Base-by-base conservation (phyloP, 257 asterid species). In the Ligustrum vulgare region DNA sequence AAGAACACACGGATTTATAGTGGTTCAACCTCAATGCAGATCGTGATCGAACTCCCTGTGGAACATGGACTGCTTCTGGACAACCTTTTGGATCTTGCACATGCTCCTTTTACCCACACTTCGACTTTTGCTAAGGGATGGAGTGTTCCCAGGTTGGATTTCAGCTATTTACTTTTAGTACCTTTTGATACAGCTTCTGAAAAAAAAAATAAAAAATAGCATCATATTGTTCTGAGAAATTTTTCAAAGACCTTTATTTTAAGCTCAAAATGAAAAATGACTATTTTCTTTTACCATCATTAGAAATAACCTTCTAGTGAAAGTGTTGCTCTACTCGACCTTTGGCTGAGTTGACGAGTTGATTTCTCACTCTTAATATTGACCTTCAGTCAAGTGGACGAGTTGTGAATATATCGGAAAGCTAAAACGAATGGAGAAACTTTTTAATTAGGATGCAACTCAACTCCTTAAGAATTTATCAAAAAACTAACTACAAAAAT, bases 61-160 rank as follows among this genome's bases (percentile, higher is more conserved):
- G 98, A 94, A 79, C 98, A 94, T 70, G 98, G 98, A 51, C 83
- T 94, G 25, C 90, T 94, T 20, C 81, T 94, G 35, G 98, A 94
- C 92, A 94, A 94, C 84, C 95, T 94, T 78, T 84, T 94, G 89
- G 98, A 94, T 87, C 94, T 94, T 72, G 98, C 98, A 75, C 98
- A 94, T 80, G 98, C 98, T 56, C 98, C 97, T 69, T 94, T 94
- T 80, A 92, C 96, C 7, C 98, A 94, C 78, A 91, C 98, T 35
- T 94, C 98, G 31, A 94, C 98, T 2, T 94, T 94, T 74, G 97
- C 98, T 39, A 94, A 94, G 86, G 98, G 98, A 69, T 94, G 98
- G 98, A 87, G 88, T 64, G 92, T 94, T 66, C 98, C 98, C 36
- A 94, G 94, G 97, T 92, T 67, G 60, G 77, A 69, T 66, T 51